Evolutionary conservation across 1,284 basidiomycete genomes (phyloP), one percentile per base, ranked within the genome.

Genomic region (Pulchroboletus neoregius): DNA sequence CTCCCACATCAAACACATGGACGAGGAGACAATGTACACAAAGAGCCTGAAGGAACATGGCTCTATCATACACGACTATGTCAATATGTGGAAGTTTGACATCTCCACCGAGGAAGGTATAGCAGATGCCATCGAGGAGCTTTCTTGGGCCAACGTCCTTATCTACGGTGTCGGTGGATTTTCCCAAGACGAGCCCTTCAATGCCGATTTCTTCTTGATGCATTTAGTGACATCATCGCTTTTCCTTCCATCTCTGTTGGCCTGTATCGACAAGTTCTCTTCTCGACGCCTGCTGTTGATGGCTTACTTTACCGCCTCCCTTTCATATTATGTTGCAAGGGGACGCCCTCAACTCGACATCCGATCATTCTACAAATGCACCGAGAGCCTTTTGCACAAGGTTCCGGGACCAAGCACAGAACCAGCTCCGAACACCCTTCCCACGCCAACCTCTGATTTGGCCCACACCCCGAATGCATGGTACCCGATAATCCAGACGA

Each of bases 71-170:
- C 58, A 66, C 7, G 61, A 70, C 15, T 71, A 79, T 43, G 73
- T 73, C 10, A 60, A 68, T 5, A 68, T 72, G 52, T 86, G 82
- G 84, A 66, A 61, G 12, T 65, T 75, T 6, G 65, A 69, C 34
- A 58, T 68, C 16, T 48, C 61, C 2, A 60, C 60, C 7, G 46
- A 60, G 61, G 52, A 52, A 3, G 61, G 60, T 8, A 49, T 65
- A 3, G 62, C 64, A 6, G 55, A 55, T 12, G 68, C 71, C 11
- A 50, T 74, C 11, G 67, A 68, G 43, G 58, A 78, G 45, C 57
- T 78, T 6, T 59, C 63, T 18, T 75, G 73, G 71, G 60, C 66
- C 22, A 69, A 65, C 27, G 61, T 52, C 2, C 50, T 73, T 30
- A 58, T 74, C 13, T 77, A 73, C 41, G 73, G 70, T 3, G 63